Percentiles rank a stretch among this genome's conserved stretches.
phyloP scores from a whole-genome alignment of 2,329 filamentous ascomycete genomes.

The Phoma herbarum region DNA sequence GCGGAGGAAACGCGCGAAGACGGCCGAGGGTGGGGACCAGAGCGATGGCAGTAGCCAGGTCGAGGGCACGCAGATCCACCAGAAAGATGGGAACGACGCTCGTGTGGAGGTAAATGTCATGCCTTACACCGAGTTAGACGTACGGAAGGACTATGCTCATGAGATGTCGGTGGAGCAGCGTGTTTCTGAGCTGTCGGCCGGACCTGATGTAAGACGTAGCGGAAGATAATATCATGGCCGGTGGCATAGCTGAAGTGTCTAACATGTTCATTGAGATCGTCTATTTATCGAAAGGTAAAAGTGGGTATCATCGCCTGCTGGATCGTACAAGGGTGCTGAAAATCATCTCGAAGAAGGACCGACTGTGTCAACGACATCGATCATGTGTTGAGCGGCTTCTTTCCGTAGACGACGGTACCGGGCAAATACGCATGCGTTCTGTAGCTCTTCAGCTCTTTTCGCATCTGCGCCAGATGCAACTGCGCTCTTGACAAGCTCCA shows the following conservation, averaged over 20 bases:
- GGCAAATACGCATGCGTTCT: conserved; percentile 49
- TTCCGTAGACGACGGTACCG: conserved; percentile 49
- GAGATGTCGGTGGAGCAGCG: background rate
- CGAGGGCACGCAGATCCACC: background rate
- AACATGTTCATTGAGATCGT: background rate
- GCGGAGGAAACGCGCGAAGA: background rate
- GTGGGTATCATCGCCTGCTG: conserved; percentile 15
- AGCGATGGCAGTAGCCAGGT: background rate
- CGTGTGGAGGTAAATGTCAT: background rate
- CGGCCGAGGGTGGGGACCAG: background rate
- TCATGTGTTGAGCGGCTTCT: conserved; percentile 38
- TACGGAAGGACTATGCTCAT: background rate
- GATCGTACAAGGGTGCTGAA: conserved; percentile 1
- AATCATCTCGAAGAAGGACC: background rate
- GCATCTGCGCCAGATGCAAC: conserved; percentile 50
- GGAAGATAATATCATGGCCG: background rate
- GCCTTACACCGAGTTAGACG: background rate
- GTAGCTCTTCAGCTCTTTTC: conserved; percentile 45
- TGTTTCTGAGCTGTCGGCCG: conserved; percentile 6
- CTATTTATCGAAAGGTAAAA: background rate
- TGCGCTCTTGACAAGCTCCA: conserved; percentile 49
- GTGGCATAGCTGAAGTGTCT: background rate
- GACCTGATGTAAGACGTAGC: background rate
- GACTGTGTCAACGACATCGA: background rate
- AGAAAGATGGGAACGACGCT: background rate